Evolutionary conservation across 805 yeast genomes (phyloP).

Genomic region (Metschnikowia hibisci): DNA sequence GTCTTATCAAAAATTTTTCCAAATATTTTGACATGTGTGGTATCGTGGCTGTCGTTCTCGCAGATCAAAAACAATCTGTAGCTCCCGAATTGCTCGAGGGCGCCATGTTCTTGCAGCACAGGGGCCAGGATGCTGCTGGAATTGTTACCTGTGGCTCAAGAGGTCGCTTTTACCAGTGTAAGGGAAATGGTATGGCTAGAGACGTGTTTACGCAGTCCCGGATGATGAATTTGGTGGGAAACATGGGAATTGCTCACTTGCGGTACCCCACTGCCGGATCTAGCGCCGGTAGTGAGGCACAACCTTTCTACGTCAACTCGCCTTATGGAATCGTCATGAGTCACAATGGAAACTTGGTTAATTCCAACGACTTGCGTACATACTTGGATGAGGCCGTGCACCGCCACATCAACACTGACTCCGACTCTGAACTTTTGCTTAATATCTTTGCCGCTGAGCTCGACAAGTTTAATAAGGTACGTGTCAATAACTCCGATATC

Average conservation of each 20-base stretch:
- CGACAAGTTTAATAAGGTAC: conserved; percentile 85
- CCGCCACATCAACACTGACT: conserved; percentile 95
- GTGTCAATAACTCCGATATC: conserved; percentile 88
- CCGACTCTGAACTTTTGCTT: conserved; percentile 86
- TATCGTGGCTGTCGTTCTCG: conserved; percentile 79
- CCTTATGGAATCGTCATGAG: conserved; percentile 90
- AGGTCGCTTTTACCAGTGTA: conserved; percentile 94
- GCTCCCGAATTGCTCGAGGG: conserved; percentile 93
- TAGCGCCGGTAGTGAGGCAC: conserved; percentile 93
- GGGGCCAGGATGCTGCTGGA: conserved; percentile 99
- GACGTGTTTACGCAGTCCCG: conserved; percentile 90
- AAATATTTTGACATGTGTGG: conserved; percentile 74
- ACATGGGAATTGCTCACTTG: conserved; percentile 92
- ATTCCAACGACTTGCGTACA: conserved; percentile 68
- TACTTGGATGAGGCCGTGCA: conserved; percentile 92
- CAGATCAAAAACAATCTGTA: conserved; percentile 67
- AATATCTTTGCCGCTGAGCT: conserved; percentile 90
- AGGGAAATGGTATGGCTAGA: conserved; percentile 98
- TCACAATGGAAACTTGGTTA: conserved; percentile 94
- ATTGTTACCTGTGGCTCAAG: conserved; percentile 92
- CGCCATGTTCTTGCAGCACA: conserved; percentile 85
- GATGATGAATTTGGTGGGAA: conserved; percentile 76
- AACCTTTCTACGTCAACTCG: conserved; percentile 95
- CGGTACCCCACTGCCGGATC: conserved; percentile 98
- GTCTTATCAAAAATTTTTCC: not conserved